Conservation (phyloP, 768 basidiomycete species). For the Termitomyces sp. region DNA sequence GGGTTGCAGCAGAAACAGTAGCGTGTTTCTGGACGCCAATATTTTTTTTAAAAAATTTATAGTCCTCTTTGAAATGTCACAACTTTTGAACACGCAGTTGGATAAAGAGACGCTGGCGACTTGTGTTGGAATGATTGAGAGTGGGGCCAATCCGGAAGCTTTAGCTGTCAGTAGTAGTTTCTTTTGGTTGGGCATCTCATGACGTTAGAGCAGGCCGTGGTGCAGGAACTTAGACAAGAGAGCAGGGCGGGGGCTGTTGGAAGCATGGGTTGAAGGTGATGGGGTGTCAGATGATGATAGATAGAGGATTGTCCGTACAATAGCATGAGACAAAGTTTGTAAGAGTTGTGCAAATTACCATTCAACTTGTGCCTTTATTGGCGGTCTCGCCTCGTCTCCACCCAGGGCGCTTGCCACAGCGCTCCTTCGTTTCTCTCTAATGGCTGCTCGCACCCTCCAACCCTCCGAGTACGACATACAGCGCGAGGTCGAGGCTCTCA, state of each 20-base stretch:
- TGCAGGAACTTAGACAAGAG: slow-evolving; percentile 80
- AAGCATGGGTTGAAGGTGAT: background rate
- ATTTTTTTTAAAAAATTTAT: slow-evolving; percentile 9
- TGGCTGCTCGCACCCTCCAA: slow-evolving; percentile 52
- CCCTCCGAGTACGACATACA: slow-evolving; percentile 84
- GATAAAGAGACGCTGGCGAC: slow-evolving; percentile 92
- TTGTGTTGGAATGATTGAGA: slow-evolving; percentile 90
- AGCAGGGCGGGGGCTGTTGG: slow-evolving; percentile 34
- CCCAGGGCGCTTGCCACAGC: background rate
- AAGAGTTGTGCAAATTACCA: slow-evolving; percentile 22
- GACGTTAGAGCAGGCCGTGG: slow-evolving; percentile 56
- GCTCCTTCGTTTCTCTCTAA: slow-evolving; percentile 8
- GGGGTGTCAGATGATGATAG: background rate
- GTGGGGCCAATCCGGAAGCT: slow-evolving; percentile 89
- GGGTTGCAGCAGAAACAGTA: slow-evolving; percentile 22
- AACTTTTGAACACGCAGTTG: slow-evolving; percentile 80
- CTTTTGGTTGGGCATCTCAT: background rate
- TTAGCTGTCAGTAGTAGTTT: slow-evolving; percentile 59
- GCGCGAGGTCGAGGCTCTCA: slow-evolving; percentile 81
- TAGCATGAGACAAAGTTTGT: slow-evolving; percentile 17
- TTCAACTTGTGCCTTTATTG: background rate
- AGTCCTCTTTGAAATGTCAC: slow-evolving; percentile 88
- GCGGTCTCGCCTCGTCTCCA: background rate
- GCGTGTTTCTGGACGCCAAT: background rate
- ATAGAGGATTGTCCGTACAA: background rate